phyloP scores from a whole-genome alignment of 1,284 basidiomycete genomes.

The Melanopsichium pennsylvanicum region DNA sequence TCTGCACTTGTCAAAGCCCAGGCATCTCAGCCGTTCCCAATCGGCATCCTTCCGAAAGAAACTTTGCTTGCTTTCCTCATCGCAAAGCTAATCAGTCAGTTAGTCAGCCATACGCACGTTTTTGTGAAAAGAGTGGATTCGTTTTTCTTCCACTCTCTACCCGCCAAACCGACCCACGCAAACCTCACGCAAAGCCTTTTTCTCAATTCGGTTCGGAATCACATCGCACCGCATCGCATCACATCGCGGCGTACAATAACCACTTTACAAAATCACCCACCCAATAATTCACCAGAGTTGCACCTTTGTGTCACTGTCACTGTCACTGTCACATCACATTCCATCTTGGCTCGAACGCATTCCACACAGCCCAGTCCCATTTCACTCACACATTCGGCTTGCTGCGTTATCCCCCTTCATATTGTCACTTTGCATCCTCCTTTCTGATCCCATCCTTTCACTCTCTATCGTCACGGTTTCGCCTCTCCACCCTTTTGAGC shows the following conservation, averaged over 20 bases:
- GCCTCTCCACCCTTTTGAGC: not conserved
- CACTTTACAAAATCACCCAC: no score
- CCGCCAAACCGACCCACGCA: no score
- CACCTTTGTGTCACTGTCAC: no score
- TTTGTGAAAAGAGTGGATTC: no score
- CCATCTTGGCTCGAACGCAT: slow-evolving; percentile 1
- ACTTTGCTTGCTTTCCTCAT: no score
- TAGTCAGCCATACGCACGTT: no score
- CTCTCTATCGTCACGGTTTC: slow-evolving; percentile 14
- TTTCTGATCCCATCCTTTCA: not conserved
- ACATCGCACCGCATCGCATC: slow-evolving; percentile 20
- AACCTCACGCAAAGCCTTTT: slow-evolving; percentile 12
- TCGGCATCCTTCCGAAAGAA: no score
- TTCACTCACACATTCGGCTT: slow-evolving; percentile 6
- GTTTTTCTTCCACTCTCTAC: no score
- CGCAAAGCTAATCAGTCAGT: no score
- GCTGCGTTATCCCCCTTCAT: slow-evolving; percentile 1
- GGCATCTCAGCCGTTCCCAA: no score
- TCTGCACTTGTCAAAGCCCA: no score
- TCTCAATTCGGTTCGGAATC: slow-evolving; percentile 14
- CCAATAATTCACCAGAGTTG: no score
- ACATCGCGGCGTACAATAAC: slow-evolving; percentile 10
- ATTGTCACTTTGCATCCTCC: slow-evolving; percentile 25
- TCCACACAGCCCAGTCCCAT: slow-evolving; percentile 5
- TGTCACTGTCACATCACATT: slow-evolving; percentile 26